These are phyloP conservation scores for Cladosporium sphaerospermum DNA, from an alignment of 2,329 filamentous ascomycete genomes.

Conservation along the genomic window DNA sequence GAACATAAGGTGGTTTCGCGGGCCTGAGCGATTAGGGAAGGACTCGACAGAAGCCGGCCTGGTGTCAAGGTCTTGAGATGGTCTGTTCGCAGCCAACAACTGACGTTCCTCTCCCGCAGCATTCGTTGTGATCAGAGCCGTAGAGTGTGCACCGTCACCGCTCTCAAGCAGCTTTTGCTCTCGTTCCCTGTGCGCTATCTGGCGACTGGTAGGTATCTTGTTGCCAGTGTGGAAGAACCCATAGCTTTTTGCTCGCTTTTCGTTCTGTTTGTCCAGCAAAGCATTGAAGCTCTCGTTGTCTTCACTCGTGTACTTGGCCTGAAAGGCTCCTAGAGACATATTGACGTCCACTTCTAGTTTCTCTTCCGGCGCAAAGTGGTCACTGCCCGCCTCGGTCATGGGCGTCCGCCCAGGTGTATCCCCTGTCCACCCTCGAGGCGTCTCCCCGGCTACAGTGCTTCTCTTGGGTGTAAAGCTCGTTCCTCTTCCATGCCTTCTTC, in stretches of 20 bases:
- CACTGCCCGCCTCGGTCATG: slow-evolving; percentile 23
- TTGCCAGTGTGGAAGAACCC: slow-evolving; percentile 86
- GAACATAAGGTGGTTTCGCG: slow-evolving; percentile 88
- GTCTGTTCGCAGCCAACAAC: slow-evolving; percentile 34
- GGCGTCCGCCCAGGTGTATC: slow-evolving; percentile 63
- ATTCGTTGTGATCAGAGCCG: slow-evolving; percentile 20
- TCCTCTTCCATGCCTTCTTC: slow-evolving; percentile 33
- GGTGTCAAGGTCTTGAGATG: slow-evolving; percentile 56
- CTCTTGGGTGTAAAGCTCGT: slow-evolving; percentile 31
- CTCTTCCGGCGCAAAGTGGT: slow-evolving; percentile 27
- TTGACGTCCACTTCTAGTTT: slow-evolving; percentile 60
- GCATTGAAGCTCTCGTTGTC: slow-evolving; percentile 97
- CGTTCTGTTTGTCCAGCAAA: slow-evolving; percentile 83
- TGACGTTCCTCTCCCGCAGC: slow-evolving; percentile 20
- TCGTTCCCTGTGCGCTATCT: slow-evolving; percentile 48
- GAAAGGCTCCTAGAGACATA: slow-evolving; percentile 78
- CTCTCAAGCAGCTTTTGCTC: slow-evolving; percentile 57
- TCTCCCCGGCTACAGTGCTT: slow-evolving; percentile 16
- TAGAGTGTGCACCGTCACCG: slow-evolving; percentile 15
- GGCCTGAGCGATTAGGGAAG: slow-evolving; percentile 56
- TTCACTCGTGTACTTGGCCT: slow-evolving; percentile 91
- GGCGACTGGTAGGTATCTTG: slow-evolving; percentile 62
- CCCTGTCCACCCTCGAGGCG: slow-evolving; percentile 50
- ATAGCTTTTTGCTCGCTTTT: slow-evolving; percentile 75
- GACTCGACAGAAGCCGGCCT: slow-evolving; percentile 70